Evolutionary conservation across 1,139 yeast species (phyloP).

Genomic region (Pichia sp.): DNA sequence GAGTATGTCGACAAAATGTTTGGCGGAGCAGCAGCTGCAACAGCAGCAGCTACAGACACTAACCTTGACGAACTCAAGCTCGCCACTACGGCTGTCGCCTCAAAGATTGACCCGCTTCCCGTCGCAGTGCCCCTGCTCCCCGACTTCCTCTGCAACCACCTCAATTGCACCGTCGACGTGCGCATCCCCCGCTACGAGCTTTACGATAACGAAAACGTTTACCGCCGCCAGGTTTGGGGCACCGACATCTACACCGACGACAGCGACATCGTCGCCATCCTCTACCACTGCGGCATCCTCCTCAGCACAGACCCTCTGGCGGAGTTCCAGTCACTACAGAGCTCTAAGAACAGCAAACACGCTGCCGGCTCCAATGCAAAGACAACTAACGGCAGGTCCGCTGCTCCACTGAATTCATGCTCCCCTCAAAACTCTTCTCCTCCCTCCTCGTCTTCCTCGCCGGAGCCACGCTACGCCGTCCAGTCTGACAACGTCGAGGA

Average conservation of each 20-base stretch:
- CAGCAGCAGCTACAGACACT: no score
- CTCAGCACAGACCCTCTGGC: slow-evolving; percentile 25
- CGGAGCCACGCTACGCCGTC: slow-evolving; percentile 1
- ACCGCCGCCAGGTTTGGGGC: slow-evolving; percentile 77
- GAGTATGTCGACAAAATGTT: slow-evolving; percentile 25
- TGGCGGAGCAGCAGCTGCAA: neutral
- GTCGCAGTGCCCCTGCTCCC: slow-evolving; percentile 39
- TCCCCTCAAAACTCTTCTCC: neutral
- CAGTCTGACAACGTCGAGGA: slow-evolving; percentile 12
- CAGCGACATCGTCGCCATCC: slow-evolving; percentile 71
- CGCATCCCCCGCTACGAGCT: slow-evolving; percentile 51
- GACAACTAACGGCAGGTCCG: neutral
- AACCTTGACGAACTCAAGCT: no score
- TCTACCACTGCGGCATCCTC: slow-evolving; percentile 72
- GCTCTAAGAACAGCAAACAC: neutral
- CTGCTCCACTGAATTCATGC: neutral
- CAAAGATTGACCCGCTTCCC: slow-evolving; percentile 15
- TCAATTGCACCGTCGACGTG: slow-evolving; percentile 60
- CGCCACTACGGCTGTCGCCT: neutral
- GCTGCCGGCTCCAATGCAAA: neutral
- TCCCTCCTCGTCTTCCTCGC: neutral
- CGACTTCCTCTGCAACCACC: slow-evolving; percentile 44
- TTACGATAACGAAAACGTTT: slow-evolving; percentile 37
- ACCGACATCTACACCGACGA: slow-evolving; percentile 91
- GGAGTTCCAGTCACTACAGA: neutral